Conservation (phyloP, 2,329 filamentous ascomycete species). For the Trichoderma pleuroti region DNA sequence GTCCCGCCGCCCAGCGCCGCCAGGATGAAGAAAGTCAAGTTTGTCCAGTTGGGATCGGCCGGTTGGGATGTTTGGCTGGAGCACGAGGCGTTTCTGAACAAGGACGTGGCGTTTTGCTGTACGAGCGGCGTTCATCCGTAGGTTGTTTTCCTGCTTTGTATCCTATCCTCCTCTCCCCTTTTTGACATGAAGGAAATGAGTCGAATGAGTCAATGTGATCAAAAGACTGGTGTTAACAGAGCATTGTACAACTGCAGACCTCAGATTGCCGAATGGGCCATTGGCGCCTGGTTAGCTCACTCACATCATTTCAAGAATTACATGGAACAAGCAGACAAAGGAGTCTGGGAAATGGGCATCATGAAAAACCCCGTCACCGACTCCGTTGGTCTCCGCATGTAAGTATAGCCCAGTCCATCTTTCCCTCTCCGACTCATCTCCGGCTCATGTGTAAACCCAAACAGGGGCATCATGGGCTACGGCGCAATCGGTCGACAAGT, state of each 20-base stretch:
- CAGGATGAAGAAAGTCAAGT: constrained; percentile 37
- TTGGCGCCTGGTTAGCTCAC: constrained; percentile 35
- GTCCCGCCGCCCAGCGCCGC: constrained; percentile 32
- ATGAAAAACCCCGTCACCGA: constrained; percentile 26
- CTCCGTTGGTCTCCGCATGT: constrained; percentile 36
- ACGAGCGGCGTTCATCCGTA: constrained; percentile 43
- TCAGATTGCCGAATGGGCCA: constrained; percentile 42
- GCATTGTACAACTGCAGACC: constrained; percentile 23
- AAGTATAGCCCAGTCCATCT: constrained; percentile 13
- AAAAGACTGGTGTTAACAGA: not conserved
- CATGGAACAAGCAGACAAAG: constrained; percentile 28
- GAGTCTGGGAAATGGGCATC: constrained; percentile 28
- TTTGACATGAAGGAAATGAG: not conserved
- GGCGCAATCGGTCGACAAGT: constrained; percentile 44
- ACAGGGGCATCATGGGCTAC: constrained; percentile 41
- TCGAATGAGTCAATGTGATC: not conserved
- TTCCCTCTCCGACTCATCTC: not conserved
- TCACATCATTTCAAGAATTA: constrained; percentile 32
- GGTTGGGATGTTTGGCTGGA: constrained; percentile 42
- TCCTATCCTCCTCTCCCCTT: not conserved
- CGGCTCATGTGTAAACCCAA: not conserved
- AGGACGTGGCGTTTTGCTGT: constrained; percentile 38
- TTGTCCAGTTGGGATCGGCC: constrained; percentile 44
- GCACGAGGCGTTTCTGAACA: constrained; percentile 34
- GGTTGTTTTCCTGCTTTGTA: constrained; percentile 21